These are phyloP conservation scores for Sanghuangporus weigelae DNA, from an alignment of 1,284 basidiomycete species.

Conservation along the genomic window DNA sequence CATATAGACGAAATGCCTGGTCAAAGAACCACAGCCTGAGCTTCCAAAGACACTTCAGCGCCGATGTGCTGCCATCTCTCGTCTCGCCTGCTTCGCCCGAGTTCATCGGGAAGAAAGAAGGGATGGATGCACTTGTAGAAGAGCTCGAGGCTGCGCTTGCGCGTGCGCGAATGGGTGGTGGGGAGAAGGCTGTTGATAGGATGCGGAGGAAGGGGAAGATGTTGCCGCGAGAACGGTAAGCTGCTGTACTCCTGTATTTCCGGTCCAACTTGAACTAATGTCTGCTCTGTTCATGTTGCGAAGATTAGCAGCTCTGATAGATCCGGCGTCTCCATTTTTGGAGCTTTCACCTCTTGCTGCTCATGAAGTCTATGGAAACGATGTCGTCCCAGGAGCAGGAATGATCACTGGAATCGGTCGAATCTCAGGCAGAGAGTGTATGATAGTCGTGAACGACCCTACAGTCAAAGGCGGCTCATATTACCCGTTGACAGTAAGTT, in stretches of 20 bases:
- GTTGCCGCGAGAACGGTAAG: slow-evolving; percentile 80
- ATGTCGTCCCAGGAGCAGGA: slow-evolving; percentile 83
- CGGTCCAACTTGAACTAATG: not conserved
- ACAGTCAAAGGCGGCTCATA: slow-evolving; percentile 93
- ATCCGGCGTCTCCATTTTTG: slow-evolving; percentile 86
- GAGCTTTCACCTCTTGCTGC: slow-evolving; percentile 86
- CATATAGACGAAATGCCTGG: not conserved
- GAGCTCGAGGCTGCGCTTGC: slow-evolving; percentile 58
- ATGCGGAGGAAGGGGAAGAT: slow-evolving; percentile 81
- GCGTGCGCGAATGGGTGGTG: slow-evolving; percentile 55
- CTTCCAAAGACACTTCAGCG: slow-evolving; percentile 18
- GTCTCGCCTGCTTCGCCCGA: slow-evolving; percentile 66
- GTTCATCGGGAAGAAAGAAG: slow-evolving; percentile 56
- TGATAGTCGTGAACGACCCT: slow-evolving; percentile 90
- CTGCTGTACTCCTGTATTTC: slow-evolving; percentile 10
- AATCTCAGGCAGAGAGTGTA: slow-evolving; percentile 80
- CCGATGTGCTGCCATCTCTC: slow-evolving; percentile 66
- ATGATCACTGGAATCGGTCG: slow-evolving; percentile 86
- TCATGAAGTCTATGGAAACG: slow-evolving; percentile 78
- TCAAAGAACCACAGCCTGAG: not conserved
- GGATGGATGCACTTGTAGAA: slow-evolving; percentile 63
- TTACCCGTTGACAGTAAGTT: slow-evolving; percentile 79
- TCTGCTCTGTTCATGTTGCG: not conserved
- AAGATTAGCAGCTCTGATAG: slow-evolving; percentile 66
- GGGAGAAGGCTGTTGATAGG: slow-evolving; percentile 67